phyloP scores from a whole-genome alignment of 768 basidiomycete genomes.

The Tricholoma sp. region DNA sequence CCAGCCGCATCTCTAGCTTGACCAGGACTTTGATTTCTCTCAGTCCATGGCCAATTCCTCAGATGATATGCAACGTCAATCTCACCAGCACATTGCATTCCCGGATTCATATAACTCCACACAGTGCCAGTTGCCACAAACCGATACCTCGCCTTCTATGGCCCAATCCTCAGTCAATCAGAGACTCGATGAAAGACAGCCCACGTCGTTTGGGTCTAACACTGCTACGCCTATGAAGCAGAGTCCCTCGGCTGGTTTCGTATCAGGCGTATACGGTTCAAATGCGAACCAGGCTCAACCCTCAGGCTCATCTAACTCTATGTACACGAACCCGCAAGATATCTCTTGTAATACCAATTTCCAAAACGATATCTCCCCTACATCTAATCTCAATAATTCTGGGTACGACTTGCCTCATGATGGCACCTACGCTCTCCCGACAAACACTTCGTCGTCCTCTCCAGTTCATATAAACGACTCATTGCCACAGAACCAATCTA shows the following conservation, averaged over 20 bases:
- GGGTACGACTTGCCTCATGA: constrained; percentile 5
- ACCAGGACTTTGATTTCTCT: constrained; percentile 13
- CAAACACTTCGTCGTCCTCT: constrained; percentile 13
- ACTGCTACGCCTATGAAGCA: not conserved
- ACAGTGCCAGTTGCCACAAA: constrained; percentile 8
- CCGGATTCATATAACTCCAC: constrained; percentile 11
- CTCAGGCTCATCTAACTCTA: constrained; percentile 7
- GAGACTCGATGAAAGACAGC: constrained; percentile 1
- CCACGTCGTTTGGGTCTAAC: constrained; percentile 5
- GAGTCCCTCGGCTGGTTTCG: not conserved
- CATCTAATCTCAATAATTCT: constrained; percentile 8
- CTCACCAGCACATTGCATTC: not conserved
- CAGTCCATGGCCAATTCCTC: constrained; percentile 5
- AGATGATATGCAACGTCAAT: constrained; percentile 5
- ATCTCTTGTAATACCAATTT: constrained; percentile 11
- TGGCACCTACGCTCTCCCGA: constrained; percentile 3
- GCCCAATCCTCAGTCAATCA: constrained; percentile 4
- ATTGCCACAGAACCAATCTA: constrained; percentile 15
- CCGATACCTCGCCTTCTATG: constrained; percentile 3
- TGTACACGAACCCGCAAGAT: constrained; percentile 8
- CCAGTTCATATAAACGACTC: constrained; percentile 22
- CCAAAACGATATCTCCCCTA: constrained; percentile 4
- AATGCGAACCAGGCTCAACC: constrained; percentile 6
- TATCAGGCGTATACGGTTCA: constrained; percentile 1
- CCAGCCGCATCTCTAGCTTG: constrained; percentile 7